Conservation (phyloP, 2,329 filamentous ascomycete genomes). For the Talaromyces sp. region DNA sequence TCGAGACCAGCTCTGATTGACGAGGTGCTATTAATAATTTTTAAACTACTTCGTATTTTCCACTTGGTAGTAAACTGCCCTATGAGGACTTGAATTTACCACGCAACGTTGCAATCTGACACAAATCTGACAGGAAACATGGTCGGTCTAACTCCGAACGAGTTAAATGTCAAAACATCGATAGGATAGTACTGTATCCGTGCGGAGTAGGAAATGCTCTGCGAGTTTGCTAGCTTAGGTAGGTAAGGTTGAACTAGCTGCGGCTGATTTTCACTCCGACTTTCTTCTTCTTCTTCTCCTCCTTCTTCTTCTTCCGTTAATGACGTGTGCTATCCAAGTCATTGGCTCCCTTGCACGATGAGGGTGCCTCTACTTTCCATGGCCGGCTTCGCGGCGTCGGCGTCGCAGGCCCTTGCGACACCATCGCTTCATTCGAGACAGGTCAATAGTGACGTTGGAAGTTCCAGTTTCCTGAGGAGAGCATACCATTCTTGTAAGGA, state of each 20-base stretch:
- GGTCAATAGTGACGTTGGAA: not conserved
- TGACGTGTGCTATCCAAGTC: not conserved
- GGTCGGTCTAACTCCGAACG: too few relatives aligned
- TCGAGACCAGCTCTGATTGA: too few relatives aligned
- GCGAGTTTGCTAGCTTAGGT: not conserved
- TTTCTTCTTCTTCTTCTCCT: not conserved
- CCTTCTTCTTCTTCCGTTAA: not conserved
- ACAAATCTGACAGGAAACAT: too few relatives aligned
- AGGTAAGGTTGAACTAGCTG: not conserved
- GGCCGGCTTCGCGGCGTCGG: not conserved
- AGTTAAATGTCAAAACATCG: too few relatives aligned
- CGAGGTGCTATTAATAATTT: too few relatives aligned
- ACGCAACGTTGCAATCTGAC: too few relatives aligned
- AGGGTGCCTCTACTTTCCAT: not conserved
- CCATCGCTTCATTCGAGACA: not conserved
- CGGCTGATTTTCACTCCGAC: not conserved
- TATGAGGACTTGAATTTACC: too few relatives aligned
- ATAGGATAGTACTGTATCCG: too few relatives aligned
- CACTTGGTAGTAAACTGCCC: too few relatives aligned
- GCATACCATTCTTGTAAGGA: not conserved
- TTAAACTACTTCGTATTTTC: too few relatives aligned
- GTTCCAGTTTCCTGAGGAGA: not conserved
- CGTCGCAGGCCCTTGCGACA: not conserved
- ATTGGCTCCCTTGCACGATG: not conserved
- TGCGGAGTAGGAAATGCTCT: not conserved